Evolutionary conservation across 345 rosid genomes (phyloP).

Genomic region (Linum trigynum): DNA sequence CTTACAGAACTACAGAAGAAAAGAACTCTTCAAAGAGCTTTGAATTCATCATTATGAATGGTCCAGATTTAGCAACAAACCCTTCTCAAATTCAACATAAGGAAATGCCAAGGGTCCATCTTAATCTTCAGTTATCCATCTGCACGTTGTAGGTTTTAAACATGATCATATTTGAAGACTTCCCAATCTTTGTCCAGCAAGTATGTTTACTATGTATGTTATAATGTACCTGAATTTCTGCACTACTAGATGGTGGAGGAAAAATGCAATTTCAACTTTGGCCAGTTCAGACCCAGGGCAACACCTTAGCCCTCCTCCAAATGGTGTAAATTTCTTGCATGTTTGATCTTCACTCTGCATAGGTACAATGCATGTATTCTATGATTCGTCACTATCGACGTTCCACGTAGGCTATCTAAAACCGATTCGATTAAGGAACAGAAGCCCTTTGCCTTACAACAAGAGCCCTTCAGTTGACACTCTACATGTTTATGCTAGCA

Average conservation of each 20-base stretch:
- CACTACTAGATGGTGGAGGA: slow-evolving; percentile 46
- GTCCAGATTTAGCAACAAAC: slow-evolving; percentile 30
- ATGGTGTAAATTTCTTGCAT: slow-evolving; percentile 48
- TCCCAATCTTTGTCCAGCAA: no score
- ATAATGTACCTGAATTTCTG: slow-evolving; percentile 36
- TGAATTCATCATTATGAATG: slow-evolving; percentile 7
- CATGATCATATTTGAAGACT: neutral
- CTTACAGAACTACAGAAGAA: neutral
- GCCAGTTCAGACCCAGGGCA: slow-evolving; percentile 63
- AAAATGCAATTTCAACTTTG: slow-evolving; percentile 49
- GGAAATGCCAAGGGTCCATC: slow-evolving; percentile 41
- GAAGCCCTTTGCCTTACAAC: slow-evolving; percentile 18
- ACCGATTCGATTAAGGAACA: neutral
- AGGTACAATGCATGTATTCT: no score
- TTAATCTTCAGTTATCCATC: slow-evolving; percentile 34
- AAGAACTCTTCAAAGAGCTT: neutral
- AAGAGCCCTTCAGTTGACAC: slow-evolving; percentile 14
- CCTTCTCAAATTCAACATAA: slow-evolving; percentile 39
- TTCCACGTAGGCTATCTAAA: neutral
- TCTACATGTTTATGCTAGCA: slow-evolving; percentile 3
- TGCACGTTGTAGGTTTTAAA: slow-evolving; percentile 2
- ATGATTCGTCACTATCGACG: neutral
- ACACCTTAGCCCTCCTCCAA: slow-evolving; percentile 54
- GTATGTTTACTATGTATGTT: no score
- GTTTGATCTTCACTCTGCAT: slow-evolving; percentile 34